Conservation (phyloP, 495 filamentous ascomycete genomes). For the Emericellopsis terricola region DNA sequence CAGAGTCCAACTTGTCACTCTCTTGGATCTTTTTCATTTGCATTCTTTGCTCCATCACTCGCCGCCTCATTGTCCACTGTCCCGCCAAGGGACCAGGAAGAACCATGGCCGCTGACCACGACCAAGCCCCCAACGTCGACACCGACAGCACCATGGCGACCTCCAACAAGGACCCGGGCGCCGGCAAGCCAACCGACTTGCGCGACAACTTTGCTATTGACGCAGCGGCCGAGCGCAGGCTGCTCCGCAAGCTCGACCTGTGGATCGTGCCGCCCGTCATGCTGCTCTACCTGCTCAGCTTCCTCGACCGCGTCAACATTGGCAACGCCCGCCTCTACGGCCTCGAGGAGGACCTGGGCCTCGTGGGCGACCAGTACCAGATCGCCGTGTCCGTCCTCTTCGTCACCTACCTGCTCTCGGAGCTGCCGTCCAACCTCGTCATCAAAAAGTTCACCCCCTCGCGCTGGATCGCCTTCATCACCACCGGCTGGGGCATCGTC, state of each 20-base stretch:
- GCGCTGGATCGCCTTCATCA: slow-evolving; percentile 40
- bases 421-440: slow-evolving; percentile 61
- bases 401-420: slow-evolving; percentile 61
- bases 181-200: neutral
- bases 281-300: slow-evolving; percentile 15
- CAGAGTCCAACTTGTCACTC: too few species aligned
- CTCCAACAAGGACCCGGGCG: too few species aligned
- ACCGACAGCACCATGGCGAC: too few species aligned
- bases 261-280: slow-evolving; percentile 1
- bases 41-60: too few species aligned
- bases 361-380: slow-evolving; percentile 42
- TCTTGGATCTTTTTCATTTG: too few species aligned
- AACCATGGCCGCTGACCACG: too few species aligned
- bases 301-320: slow-evolving; percentile 37
- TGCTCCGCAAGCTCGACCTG: slow-evolving; percentile 2
- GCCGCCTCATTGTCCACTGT: too few species aligned
- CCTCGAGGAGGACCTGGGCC: slow-evolving; percentile 23
- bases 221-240: neutral
- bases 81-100: too few species aligned
- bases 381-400: slow-evolving; percentile 61
- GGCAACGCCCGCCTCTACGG: slow-evolving; percentile 29
- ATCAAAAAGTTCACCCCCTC: slow-evolving; percentile 46
- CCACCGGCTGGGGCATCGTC: slow-evolving; percentile 35
- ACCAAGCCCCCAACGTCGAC: too few species aligned
- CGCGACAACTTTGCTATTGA: neutral